These are phyloP conservation scores for Ophiostoma novo-ulmi DNA, from an alignment of 2,329 filamentous ascomycete genomes.

Conservation along the genomic window DNA sequence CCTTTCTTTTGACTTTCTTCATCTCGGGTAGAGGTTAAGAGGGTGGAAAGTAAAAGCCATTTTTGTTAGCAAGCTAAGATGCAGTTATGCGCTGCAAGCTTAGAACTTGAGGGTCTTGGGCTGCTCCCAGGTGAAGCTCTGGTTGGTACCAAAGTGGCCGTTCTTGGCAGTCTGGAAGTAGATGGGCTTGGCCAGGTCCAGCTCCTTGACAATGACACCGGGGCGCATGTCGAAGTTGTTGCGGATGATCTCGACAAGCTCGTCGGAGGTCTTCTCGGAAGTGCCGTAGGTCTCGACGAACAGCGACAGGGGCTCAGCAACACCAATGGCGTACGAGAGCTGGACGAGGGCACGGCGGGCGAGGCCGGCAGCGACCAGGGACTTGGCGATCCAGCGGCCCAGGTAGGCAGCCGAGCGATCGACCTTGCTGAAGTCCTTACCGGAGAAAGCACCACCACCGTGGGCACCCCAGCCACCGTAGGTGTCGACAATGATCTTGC, in stretches of 20 bases:
- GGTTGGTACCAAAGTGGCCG: constrained; percentile 96
- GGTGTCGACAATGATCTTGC: constrained; percentile 99
- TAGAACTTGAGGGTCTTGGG: constrained; percentile 93
- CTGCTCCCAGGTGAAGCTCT: constrained; percentile 97
- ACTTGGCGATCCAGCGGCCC: constrained; percentile 98
- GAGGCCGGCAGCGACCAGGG: constrained; percentile 80
- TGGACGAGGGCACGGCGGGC: constrained; percentile 92
- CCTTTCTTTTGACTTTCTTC: background rate
- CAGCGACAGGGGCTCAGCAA: constrained; percentile 94
- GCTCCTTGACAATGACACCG: constrained; percentile 96
- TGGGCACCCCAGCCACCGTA: constrained; percentile 99
- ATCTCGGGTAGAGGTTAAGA: background rate
- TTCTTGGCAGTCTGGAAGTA: constrained; percentile 99
- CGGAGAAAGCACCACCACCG: constrained; percentile 99
- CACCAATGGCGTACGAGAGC: constrained; percentile 98
- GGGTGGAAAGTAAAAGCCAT: background rate
- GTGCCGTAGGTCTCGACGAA: constrained; percentile 98
- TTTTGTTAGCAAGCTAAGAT: constrained; percentile 4
- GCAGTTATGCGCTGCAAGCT: constrained; percentile 31
- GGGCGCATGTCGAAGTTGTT: constrained; percentile 97
- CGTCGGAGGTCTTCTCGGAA: constrained; percentile 78
- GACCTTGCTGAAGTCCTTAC: constrained; percentile 99
- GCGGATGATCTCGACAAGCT: constrained; percentile 91
- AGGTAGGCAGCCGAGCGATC: constrained; percentile 97
- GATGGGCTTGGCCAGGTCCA: constrained; percentile 91